Percentiles rank a stretch among this genome's conserved stretches.
Conservation (phyloP, 768 basidiomycete species). For the Lactarius trivialis region DNA sequence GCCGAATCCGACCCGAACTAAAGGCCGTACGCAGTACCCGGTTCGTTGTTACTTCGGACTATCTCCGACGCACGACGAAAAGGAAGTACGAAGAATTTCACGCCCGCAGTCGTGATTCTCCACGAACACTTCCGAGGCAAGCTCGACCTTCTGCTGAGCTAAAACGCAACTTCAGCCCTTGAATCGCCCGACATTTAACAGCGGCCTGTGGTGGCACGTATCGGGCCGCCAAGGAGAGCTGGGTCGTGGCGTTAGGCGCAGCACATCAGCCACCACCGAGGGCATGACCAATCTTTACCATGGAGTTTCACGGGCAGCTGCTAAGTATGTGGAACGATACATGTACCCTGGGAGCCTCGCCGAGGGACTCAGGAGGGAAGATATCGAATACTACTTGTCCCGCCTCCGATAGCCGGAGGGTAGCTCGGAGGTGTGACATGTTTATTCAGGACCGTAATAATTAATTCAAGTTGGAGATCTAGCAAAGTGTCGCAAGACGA, state of each 20-base stretch:
- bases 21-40: slow-evolving; percentile 30
- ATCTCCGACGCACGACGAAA: slow-evolving; percentile 23
- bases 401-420: neutral
- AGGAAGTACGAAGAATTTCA: slow-evolving; percentile 53
- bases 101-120: too few relatives aligned
- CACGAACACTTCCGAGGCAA: slow-evolving; percentile 30
- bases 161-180: neutral
- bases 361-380: slow-evolving; percentile 36
- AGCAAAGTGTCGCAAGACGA: neutral
- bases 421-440: neutral
- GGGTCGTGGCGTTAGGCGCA: too few relatives aligned
- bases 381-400: neutral
- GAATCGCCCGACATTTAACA: neutral
- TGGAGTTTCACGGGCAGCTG: slow-evolving; percentile 37
- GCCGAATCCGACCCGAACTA: neutral
- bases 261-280: slow-evolving; percentile 34
- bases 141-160: neutral
- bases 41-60: neutral
- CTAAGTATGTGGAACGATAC: slow-evolving; percentile 35
- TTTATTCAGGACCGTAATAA: neutral
- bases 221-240: too few relatives aligned
- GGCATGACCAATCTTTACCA: slow-evolving; percentile 41
- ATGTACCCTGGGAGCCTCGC: slow-evolving; percentile 37
- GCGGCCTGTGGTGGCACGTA: too few relatives aligned
- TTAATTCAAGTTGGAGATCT: neutral